These are phyloP conservation scores for Tetracentron sinense DNA, from an alignment of 164 flowering plant species.

Conservation along the genomic window DNA sequence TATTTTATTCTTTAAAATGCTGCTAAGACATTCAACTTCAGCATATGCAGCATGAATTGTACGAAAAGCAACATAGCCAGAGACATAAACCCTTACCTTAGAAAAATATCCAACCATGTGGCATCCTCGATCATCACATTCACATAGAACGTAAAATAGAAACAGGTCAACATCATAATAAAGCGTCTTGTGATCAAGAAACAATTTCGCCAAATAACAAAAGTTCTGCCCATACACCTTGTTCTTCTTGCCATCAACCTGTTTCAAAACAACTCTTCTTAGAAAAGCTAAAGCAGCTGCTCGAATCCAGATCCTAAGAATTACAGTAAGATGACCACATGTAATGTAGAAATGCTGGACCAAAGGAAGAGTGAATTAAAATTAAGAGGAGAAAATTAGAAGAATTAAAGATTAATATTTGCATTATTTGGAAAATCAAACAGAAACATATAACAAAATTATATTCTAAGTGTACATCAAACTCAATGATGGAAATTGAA, in stretches of 20 bases:
- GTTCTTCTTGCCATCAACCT: slow-evolving; percentile 99
- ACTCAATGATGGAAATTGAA: neutral
- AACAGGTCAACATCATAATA: slow-evolving; percentile 97
- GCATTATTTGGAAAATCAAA: neutral
- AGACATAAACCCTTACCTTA: slow-evolving; percentile 50
- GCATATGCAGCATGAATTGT: neutral
- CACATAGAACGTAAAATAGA: slow-evolving; percentile 88
- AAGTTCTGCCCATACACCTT: slow-evolving; percentile 97
- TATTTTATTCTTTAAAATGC: too few species aligned
- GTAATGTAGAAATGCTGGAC: neutral
- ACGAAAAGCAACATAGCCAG: neutral
- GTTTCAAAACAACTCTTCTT: slow-evolving; percentile 20
- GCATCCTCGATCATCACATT: slow-evolving; percentile 98
- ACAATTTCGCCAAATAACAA: slow-evolving; percentile 91
- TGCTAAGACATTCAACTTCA: neutral
- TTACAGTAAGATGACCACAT: neutral
- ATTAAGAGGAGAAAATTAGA: neutral
- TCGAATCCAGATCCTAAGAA: neutral
- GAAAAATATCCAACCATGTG: slow-evolving; percentile 99
- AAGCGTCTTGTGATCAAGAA: slow-evolving; percentile 99
- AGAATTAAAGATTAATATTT: neutral
- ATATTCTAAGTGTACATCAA: neutral
- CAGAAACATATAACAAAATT: neutral
- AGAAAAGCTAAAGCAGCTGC: neutral
- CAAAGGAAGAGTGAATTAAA: neutral